Percentiles rank a stretch among this genome's conserved stretches.
These are phyloP conservation scores for Solanum sparsipilum DNA, from an alignment of 257 asterid genomes.

Conservation along the genomic window DNA sequence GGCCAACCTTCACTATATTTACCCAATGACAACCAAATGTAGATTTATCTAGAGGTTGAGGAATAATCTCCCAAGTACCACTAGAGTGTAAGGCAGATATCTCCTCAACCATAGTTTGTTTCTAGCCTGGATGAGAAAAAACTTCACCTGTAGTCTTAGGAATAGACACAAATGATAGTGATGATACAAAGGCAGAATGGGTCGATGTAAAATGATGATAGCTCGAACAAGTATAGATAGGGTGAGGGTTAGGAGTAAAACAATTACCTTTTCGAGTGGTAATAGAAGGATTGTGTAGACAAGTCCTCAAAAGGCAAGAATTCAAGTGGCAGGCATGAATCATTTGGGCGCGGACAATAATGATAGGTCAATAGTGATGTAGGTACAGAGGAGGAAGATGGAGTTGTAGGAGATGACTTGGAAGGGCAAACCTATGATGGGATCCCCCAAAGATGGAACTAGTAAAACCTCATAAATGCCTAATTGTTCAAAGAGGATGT, in stretches of 20 bases:
- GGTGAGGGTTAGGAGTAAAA: background rate
- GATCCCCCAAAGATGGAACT: background rate
- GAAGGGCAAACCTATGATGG: background rate
- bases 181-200: background rate
- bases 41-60: background rate
- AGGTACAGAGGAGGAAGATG: background rate
- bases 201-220: background rate
- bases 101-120: background rate
- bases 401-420: background rate
- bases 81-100: background rate
- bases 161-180: background rate
- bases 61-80: background rate
- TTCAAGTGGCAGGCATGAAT: background rate
- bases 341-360: background rate
- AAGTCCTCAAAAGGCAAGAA: background rate
- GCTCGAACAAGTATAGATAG: background rate
- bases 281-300: background rate
- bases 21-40: background rate
- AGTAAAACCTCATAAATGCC: background rate
- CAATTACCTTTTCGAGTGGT: background rate
- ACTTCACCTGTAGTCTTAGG: background rate
- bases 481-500: background rate
- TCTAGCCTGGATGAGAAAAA: background rate
- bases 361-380: background rate
- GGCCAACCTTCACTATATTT: background rate